Percentiles rank a stretch among this genome's conserved stretches.
These are phyloP conservation scores for Nymphaea thermarum DNA, from an alignment of 164 flowering plant genomes.

Conservation along the genomic window DNA sequence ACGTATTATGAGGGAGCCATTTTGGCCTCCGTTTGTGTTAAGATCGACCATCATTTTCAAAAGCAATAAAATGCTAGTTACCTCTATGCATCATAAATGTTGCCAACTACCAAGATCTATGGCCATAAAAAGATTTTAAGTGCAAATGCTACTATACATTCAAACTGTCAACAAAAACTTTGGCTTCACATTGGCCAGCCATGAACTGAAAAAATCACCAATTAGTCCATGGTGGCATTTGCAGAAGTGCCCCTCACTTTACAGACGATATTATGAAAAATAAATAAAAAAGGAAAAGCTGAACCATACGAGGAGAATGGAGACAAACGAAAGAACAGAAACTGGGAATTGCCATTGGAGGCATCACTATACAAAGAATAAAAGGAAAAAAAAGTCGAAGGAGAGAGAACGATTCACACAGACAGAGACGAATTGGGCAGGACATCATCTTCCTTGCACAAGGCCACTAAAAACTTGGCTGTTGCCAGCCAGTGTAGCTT, in stretches of 20 bases:
- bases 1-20: not conserved
- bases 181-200: not conserved
- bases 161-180: not conserved
- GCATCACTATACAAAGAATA: not conserved
- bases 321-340: not conserved
- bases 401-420: not conserved
- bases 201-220: not conserved
- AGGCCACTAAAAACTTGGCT: conserved; percentile 98
- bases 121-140: no score
- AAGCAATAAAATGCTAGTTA: not conserved
- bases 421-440: no score
- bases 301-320: not conserved
- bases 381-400: not conserved
- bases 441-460: conserved; percentile 70
- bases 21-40: not conserved
- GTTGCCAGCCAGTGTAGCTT: conserved; percentile 97
- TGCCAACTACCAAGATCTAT: no score
- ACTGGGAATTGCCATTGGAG: not conserved
- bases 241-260: not conserved
- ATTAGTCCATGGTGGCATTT: no score
- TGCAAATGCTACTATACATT: no score
- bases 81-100: not conserved
- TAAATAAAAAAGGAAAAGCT: not conserved
- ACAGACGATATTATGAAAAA: not conserved
- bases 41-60: not conserved